These are phyloP conservation scores for Phytophthora boehmeriae DNA, from an alignment of 352 stramenopile species.

Conservation along the genomic window DNA sequence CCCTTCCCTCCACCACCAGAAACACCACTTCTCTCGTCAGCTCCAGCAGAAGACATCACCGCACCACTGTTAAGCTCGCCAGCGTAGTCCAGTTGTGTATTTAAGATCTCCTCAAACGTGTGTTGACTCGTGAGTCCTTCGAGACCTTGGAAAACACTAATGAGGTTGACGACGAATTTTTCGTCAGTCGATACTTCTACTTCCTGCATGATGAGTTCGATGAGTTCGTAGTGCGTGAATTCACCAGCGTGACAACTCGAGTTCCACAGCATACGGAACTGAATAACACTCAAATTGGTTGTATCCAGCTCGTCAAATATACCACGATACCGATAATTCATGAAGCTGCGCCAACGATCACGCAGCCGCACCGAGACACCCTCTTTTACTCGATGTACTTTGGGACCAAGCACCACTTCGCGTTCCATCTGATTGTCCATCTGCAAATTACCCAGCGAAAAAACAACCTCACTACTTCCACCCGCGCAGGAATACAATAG, in stretches of 20 bases:
- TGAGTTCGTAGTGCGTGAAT: conserved; percentile 86
- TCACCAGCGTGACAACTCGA: conserved; percentile 74
- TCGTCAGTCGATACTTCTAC: conserved; percentile 90
- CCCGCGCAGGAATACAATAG: conserved; percentile 80
- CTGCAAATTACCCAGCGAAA: conserved; percentile 85
- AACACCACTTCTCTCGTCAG: conserved; percentile 27
- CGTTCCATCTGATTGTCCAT: conserved; percentile 92
- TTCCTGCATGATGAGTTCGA: conserved; percentile 89
- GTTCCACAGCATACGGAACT: conserved; percentile 91
- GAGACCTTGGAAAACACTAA: conserved; percentile 89
- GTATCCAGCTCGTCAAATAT: conserved; percentile 83
- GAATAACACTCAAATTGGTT: conserved; percentile 71
- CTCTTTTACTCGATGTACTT: conserved; percentile 85
- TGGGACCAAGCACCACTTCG: conserved; percentile 82
- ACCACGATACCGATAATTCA: conserved; percentile 85
- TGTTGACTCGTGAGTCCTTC: conserved; percentile 74
- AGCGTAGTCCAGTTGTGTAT: conserved; percentile 75
- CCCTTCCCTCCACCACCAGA: conserved; percentile 16
- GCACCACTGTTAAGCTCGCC: conserved; percentile 21
- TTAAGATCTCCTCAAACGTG: conserved; percentile 83
- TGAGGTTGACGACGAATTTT: conserved; percentile 91
- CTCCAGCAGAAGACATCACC: conserved; percentile 24
- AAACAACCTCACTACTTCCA: conserved; percentile 81
- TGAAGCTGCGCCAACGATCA: conserved; percentile 83
- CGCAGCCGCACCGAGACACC: conserved; percentile 85